Evolutionary conservation across 2,329 filamentous ascomycete species (phyloP), one percentile per base, ranked within the genome.

Genomic region (Scleromitrula shiraiana): DNA sequence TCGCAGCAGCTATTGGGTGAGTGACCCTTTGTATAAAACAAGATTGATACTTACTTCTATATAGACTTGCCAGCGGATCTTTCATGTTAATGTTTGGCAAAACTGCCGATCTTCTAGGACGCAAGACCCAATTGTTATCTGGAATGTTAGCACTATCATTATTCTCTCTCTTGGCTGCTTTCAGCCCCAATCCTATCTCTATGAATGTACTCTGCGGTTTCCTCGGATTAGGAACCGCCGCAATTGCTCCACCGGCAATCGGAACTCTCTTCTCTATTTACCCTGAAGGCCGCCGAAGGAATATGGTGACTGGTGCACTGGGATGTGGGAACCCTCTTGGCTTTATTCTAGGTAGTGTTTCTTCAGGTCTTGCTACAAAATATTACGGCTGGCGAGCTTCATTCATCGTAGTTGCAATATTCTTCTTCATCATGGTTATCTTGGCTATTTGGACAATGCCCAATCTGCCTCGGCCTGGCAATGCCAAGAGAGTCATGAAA

Each of bases 11-110:
- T n/a, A 71, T 76, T 32, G 76, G 76, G 67, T 76, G 65, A 65
- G 27, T 30, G 41, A 19, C 4, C 1, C 9, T 22, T 30, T 12
- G 14, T 23, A n/a, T n/a, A n/a, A n/a, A n/a, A n/a, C n/a, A n/a
- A n/a, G n/a, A n/a, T n/a, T n/a, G n/a, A n/a, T n/a, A n/a, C n/a
- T n/a, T n/a, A n/a, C n/a, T n/a, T n/a, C n/a, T n/a, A 22, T 46
- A n/a, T 48, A 77, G 74, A 12, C 69, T 86, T 14, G 76, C 76
- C 1, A 77, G 77, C 29, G 81, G 81, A 6, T 73, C 81, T 0
- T 78, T 85, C 56, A 71, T 86, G 53, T 70, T 86, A 7, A 76
- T 80, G 56, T 82, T 85, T 50, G 82, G 80, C 32, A 77, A 77
- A 55, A 65, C 83, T 6, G 79, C 81, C 2, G 82, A 85, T 59